phyloP scores from a whole-genome alignment of 495 filamentous ascomycete species.

The Trichoderma orchidacearum region DNA sequence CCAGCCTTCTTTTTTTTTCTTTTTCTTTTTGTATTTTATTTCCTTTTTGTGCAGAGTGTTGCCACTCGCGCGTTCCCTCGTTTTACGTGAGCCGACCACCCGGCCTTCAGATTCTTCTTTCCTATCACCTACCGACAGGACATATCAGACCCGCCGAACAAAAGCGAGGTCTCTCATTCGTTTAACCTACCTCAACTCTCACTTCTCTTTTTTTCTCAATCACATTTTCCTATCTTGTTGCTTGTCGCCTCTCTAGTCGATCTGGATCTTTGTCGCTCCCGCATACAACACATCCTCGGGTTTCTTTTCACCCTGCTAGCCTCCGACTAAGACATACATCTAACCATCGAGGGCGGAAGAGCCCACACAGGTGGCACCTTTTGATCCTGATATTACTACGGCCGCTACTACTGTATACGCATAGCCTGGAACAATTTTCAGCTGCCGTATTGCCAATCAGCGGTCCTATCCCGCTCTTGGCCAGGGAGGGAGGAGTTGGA shows the following conservation, averaged over 20 bases:
- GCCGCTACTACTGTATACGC: not conserved
- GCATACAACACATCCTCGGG: not conserved
- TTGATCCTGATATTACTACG: not conserved
- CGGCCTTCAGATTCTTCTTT: not conserved
- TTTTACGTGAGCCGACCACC: not conserved
- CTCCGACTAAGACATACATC: not conserved
- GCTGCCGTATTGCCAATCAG: not conserved
- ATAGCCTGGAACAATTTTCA: not conserved
- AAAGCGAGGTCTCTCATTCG: not conserved
- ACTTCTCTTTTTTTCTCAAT: not conserved
- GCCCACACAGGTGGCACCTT: not conserved
- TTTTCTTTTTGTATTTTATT: not conserved
- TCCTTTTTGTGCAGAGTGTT: not conserved
- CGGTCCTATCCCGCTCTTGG: not conserved
- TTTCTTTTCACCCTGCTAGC: not conserved
- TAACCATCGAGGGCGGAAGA: not conserved
- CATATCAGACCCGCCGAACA: not conserved
- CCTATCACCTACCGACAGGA: not conserved
- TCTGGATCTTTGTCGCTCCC: no score
- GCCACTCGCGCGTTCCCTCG: not conserved
- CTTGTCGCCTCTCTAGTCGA: not conserved
- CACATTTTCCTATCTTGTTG: not conserved
- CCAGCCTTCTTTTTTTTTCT: not conserved
- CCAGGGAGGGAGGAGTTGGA: not conserved
- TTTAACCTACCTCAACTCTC: no score